Conservation (phyloP, 257 asterid species). For the Avicennia marina region DNA sequence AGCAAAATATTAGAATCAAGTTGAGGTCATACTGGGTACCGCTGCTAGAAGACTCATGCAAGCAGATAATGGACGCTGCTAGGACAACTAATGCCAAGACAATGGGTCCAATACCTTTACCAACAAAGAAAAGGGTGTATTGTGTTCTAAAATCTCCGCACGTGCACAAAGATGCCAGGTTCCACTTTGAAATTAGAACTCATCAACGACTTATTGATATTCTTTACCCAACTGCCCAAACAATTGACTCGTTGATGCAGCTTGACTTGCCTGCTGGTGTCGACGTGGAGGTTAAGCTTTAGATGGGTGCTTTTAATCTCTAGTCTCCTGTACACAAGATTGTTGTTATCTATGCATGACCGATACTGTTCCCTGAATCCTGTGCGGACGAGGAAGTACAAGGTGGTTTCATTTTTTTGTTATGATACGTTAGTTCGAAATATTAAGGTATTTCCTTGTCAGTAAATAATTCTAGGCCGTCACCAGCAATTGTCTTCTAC, state of each 20-base stretch:
- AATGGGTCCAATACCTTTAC: constrained; percentile 92
- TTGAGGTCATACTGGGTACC: constrained; percentile 93
- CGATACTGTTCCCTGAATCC: too few species aligned
- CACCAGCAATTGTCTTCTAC: too few species aligned
- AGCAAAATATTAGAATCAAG: constrained; percentile 93
- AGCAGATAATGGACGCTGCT: constrained; percentile 94
- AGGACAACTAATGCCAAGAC: constrained; percentile 79
- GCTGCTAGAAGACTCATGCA: constrained; percentile 87
- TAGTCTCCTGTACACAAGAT: too few species aligned
- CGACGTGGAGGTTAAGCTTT: constrained; percentile 97
- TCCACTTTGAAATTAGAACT: constrained; percentile 89
- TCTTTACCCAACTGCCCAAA: constrained; percentile 91
- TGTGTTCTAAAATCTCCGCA: constrained; percentile 97
- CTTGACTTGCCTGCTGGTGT: constrained; percentile 97
- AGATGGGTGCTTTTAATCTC: too few species aligned
- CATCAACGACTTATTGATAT: constrained; percentile 97
- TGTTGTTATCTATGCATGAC: too few species aligned
- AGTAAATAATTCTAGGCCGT: too few species aligned
- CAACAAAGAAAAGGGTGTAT: constrained; percentile 69
- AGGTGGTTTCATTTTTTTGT: too few species aligned
- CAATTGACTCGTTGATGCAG: constrained; percentile 93
- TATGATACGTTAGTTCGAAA: too few species aligned
- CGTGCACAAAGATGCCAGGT: constrained; percentile 94
- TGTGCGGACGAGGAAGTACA: too few species aligned
- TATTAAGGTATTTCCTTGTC: too few species aligned